Evolutionary conservation across 257 asterid species (phyloP), one percentile per base, ranked within the genome.

Genomic region (Jacaranda copaia): DNA sequence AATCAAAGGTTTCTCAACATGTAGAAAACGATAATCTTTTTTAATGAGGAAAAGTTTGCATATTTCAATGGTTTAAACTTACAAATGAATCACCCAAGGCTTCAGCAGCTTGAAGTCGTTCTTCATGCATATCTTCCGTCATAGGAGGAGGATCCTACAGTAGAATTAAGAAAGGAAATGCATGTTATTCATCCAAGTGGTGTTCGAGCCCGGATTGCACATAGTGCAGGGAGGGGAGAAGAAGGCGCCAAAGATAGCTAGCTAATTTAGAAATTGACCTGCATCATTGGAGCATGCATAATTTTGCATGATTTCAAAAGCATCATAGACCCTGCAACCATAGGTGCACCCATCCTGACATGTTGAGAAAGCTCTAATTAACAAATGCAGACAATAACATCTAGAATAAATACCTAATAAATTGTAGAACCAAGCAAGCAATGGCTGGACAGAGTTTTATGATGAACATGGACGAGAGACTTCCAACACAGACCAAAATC

Each of bases 61-160:
- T 16, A 18, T 57, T 13, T 45, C 20, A 60, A 76, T 15, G 51
- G 52, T 53, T 59, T 68, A 49, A 69, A 74, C 91, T 86, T 84
- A 91, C 95, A 78, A 77, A 86, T 72, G 85, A 83, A 80, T 84
- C 82, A 20, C 90, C 87, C 68, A 86, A 77, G 55, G 92, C 94
- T 84, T 89, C 90, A 87, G 89, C 91, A 45, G 93, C 96, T 66
- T 83, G 90, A 64, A 87, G 86, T 70, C 96, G 86, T 82, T 91
- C 96, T 81, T 91, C 96, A 57, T 91, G 94, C 92, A 91, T 89
- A 77, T 91, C 96, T 81, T 91, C 96, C 36, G 96, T 91, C 94
- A 91, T 89, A 51, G 87, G 94, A 68, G 94, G 96, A 59, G 92
- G 91, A 62, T 91, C 92, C 96, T 91, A 76, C 67, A 58, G 86